Evolutionary conservation across 805 yeast genomes (phyloP).

Genomic region (Priceomyces medius): DNA sequence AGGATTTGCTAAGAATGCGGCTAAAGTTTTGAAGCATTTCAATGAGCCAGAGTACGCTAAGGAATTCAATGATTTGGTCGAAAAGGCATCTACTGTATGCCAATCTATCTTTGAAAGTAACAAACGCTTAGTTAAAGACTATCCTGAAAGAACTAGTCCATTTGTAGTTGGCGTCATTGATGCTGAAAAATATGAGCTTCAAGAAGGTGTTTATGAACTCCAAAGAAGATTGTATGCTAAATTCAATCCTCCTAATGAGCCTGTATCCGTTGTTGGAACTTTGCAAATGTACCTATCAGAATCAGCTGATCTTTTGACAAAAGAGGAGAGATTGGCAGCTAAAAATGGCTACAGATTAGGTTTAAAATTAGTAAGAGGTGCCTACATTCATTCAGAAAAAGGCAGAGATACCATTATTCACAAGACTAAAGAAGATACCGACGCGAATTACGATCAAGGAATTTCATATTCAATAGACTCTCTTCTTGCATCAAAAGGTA

Average conservation of each 20-base stretch:
- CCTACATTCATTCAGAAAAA: slow-evolving; percentile 88
- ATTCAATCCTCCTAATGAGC: slow-evolving; percentile 60
- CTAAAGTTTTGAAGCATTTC: slow-evolving; percentile 64
- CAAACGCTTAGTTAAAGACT: slow-evolving; percentile 43
- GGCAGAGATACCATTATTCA: slow-evolving; percentile 67
- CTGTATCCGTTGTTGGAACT: slow-evolving; percentile 80
- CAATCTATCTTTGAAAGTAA: slow-evolving; percentile 56
- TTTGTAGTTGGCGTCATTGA: slow-evolving; percentile 79
- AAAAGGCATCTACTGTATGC: slow-evolving; percentile 65
- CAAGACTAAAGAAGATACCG: slow-evolving; percentile 77
- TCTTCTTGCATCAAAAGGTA: slow-evolving; percentile 45
- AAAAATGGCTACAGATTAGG: slow-evolving; percentile 69
- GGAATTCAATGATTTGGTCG: slow-evolving; percentile 58
- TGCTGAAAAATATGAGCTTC: slow-evolving; percentile 88
- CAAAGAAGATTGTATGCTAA: slow-evolving; percentile 77
- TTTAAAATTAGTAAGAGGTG: slow-evolving; percentile 90
- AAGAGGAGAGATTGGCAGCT: slow-evolving; percentile 65
- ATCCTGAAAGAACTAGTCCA: slow-evolving; percentile 68
- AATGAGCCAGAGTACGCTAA: slow-evolving; percentile 45
- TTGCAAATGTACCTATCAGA: slow-evolving; percentile 87
- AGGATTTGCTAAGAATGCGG: slow-evolving; percentile 78
- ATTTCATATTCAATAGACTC: slow-evolving; percentile 60
- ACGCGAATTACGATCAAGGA: slow-evolving; percentile 69
- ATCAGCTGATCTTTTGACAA: slow-evolving; percentile 57
- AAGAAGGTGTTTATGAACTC: slow-evolving; percentile 85